Base-by-base conservation (phyloP, 2,329 filamentous ascomycete species). In the Penicillium sp. region DNA sequence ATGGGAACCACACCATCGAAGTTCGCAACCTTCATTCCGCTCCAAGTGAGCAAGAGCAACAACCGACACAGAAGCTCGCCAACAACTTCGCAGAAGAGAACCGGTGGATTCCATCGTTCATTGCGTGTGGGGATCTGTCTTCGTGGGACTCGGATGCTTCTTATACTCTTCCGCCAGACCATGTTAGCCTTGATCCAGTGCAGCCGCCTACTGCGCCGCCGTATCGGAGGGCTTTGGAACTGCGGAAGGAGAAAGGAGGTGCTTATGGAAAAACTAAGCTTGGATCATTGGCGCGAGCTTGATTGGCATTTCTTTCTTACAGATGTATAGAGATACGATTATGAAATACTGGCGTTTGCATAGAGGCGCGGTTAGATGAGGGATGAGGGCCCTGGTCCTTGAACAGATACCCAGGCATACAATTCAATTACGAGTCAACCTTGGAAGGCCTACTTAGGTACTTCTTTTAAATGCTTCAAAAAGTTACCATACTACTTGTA, bases 191-290 rank as follows among this genome's bases (percentile, higher is more conserved):
- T 40, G 89, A 96, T 65, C 93, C 93, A 0, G 81, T 98, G 26
- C 93, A 97, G 66, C 91, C 91, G 23, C 93, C 93, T 0, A 98
- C 93, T 28, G 93, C 93, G 8, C 93, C 93, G 10, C 93, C 93
- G 0, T 98, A 98, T 65, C 94, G 90, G 68, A 81, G 85, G 46
- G 93, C 93, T 10, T 73, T 98, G 50, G 91, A 97, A 68, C 78
- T 93, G 74, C 79, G 86, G 58, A 87, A 85, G 67, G 74, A 81
- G 49, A 80, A 81, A 50, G 87, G 87, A 13, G 88, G 88, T 4
- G 85, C 85, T 4, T 87, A 88, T 63, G 84, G 85, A 3, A 89
- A 87, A 69, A 86, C 84, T 0, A 81, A 81, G 49, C 37, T 64
- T 43, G 60, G 61, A 2, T 41, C 54, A 34, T 22, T 55, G 51